Conservation (phyloP, 352 stramenopile species). For the Phytophthora hybrid region DNA sequence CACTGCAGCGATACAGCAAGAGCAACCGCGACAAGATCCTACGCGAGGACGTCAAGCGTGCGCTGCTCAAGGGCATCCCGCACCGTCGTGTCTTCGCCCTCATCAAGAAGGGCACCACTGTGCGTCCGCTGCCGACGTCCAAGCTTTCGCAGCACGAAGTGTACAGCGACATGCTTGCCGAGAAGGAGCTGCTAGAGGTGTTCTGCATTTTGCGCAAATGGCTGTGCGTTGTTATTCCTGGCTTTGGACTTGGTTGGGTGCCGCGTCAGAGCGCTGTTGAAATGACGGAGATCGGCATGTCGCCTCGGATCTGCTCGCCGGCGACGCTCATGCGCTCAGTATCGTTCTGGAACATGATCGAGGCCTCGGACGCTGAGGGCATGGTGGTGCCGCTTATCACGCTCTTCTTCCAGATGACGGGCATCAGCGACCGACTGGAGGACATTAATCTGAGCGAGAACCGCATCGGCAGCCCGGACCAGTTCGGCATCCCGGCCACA, state of each 20-base stretch:
- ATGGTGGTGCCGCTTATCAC: slow-evolving; percentile 63
- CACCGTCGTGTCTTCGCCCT: slow-evolving; percentile 55
- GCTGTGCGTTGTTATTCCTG: slow-evolving; percentile 61
- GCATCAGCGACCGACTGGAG: slow-evolving; percentile 60
- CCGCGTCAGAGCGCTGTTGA: slow-evolving; percentile 54
- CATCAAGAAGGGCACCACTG: slow-evolving; percentile 54
- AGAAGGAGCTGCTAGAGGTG: slow-evolving; percentile 60
- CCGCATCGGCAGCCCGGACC: slow-evolving; percentile 59
- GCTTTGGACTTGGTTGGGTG: slow-evolving; percentile 66
- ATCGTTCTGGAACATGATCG: slow-evolving; percentile 67
- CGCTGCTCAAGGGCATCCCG: slow-evolving; percentile 60
- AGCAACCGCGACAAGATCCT: slow-evolving; percentile 59
- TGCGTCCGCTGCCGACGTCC: slow-evolving; percentile 53
- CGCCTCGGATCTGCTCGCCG: slow-evolving; percentile 56
- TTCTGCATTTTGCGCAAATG: slow-evolving; percentile 66
- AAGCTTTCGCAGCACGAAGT: slow-evolving; percentile 54
- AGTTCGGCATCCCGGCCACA: slow-evolving; percentile 57
- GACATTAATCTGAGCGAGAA: slow-evolving; percentile 68
- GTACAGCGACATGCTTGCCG: slow-evolving; percentile 48
- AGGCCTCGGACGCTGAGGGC: slow-evolving; percentile 49
- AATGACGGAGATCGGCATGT: slow-evolving; percentile 64
- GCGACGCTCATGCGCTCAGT: slow-evolving; percentile 51
- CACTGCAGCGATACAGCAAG: slow-evolving; percentile 60
- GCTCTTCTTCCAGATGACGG: slow-evolving; percentile 66
- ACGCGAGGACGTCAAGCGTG: slow-evolving; percentile 57